These are phyloP conservation scores for Asclepias syriaca DNA, from an alignment of 257 asterid species.

Conservation along the genomic window DNA sequence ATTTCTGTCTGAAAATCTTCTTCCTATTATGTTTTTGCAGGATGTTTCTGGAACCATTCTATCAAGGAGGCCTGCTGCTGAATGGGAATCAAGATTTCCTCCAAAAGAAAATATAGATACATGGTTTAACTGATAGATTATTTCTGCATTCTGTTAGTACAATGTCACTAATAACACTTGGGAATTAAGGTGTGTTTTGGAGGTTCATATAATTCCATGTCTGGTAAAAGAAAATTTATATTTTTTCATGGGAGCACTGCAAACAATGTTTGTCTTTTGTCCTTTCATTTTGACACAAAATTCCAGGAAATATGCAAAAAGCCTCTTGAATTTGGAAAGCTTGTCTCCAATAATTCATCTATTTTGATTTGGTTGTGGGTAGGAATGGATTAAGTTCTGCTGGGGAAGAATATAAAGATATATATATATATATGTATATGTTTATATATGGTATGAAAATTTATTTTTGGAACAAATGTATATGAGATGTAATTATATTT, in stretches of 20 bases:
- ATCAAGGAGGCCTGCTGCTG: neutral
- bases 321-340: neutral
- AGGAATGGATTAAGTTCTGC: too few species aligned
- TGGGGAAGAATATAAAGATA: too few species aligned
- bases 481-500: too few species aligned
- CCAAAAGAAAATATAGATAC: neutral
- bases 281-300: neutral
- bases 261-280: neutral
- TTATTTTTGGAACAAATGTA: too few species aligned
- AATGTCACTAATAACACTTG: neutral
- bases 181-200: neutral
- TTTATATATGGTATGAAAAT: too few species aligned
- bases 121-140: neutral
- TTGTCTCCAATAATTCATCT: neutral
- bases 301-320: neutral
- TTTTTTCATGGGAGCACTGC: neutral
- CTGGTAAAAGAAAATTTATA: neutral
- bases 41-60: neutral
- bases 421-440: too few species aligned
- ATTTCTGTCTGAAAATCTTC: neutral
- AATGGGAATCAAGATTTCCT: neutral
- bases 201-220: neutral
- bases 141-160: neutral
- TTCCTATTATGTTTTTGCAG: neutral
- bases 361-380: too few species aligned